These are phyloP conservation scores for Elsinoe australis DNA, from an alignment of 2,329 filamentous ascomycete genomes.

Conservation along the genomic window DNA sequence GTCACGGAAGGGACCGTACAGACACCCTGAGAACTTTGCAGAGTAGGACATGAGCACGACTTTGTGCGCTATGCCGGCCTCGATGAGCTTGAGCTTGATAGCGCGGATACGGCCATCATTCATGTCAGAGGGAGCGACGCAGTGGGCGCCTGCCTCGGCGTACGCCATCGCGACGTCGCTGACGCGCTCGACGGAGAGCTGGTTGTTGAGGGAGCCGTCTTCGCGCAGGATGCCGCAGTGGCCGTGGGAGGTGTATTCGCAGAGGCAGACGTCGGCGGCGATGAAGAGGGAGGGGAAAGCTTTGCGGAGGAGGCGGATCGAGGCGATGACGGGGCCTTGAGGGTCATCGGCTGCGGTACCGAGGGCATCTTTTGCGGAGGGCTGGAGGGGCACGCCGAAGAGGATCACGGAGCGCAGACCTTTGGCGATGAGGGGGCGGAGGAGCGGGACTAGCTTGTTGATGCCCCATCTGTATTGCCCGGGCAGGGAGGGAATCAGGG, in stretches of 20 bases:
- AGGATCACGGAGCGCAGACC: slow-evolving; percentile 89
- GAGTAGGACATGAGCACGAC: slow-evolving; percentile 95
- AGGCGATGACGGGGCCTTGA: slow-evolving; percentile 79
- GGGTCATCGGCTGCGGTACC: slow-evolving; percentile 91
- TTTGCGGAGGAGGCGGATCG: slow-evolving; percentile 74
- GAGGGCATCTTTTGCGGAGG: slow-evolving; percentile 78
- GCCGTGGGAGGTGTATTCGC: slow-evolving; percentile 96
- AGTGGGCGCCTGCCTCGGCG: slow-evolving; percentile 90
- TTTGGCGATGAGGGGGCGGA: slow-evolving; percentile 79
- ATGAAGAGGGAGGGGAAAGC: slow-evolving; percentile 89
- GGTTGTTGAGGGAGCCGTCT: slow-evolving; percentile 88
- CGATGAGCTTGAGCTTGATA: slow-evolving; percentile 96
- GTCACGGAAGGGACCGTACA: slow-evolving; percentile 96
- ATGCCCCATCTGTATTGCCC: slow-evolving; percentile 83
- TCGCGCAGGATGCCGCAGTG: slow-evolving; percentile 95
- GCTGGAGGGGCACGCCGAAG: slow-evolving; percentile 82
- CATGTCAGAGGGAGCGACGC: slow-evolving; percentile 96
- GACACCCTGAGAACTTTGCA: slow-evolving; percentile 91
- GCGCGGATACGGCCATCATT: slow-evolving; percentile 95
- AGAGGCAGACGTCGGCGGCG: slow-evolving; percentile 87
- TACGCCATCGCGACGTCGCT: slow-evolving; percentile 97
- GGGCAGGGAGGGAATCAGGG: slow-evolving; percentile 79
- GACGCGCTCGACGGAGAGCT: slow-evolving; percentile 85
- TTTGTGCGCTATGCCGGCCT: slow-evolving; percentile 84
- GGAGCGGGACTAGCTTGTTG: slow-evolving; percentile 75